Base-by-base conservation (phyloP, 2,329 filamentous ascomycete species). In the Botrytis pseudocinerea region DNA sequence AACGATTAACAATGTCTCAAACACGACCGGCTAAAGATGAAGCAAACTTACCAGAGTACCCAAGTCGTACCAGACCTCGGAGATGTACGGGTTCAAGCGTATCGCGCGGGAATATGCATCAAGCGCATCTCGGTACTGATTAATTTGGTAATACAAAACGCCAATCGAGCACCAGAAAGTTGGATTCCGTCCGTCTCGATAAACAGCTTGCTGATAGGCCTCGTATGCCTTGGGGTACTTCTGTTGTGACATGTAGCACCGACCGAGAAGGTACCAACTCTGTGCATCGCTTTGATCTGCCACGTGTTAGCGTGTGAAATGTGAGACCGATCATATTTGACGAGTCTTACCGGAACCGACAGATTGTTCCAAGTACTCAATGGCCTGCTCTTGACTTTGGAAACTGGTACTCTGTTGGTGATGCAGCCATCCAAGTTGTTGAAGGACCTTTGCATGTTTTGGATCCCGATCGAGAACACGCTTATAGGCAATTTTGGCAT, bases 141-240 rank as follows among this genome's bases (percentile, higher is more conserved):
- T 99, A 85, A 99, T 99, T 84, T 98, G 96, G 84, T 98, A 99
- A 83, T 99, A 99, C 74, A 99, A 88, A 25, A 99, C 96, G 82
- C 96, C 96, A 81, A 99, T 99, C 16, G 95, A 98, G 85, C 96
- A 98, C 96, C 96, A 99, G 85, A 98, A 99, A 2, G 96, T 98
- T 28, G 96, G 96, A 82, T 98, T 98, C 78, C 96, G 92, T 48
- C 96, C 96, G 82, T 99, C 96, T 73, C 96, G 94, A 81, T 99
- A 99, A 57, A 99, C 96, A 4, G 96, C 96, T 85, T 99, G 96
- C 82, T 99, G 96, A 82, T 98, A 98, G 9, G 96, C 95, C 81
- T 99, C 96, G 79, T 98, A 98, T 0, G 96, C 96, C 82, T 98
- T 98, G 80, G 95, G 95, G 79, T 98, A 98, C 82, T 98, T 98